Evolutionary conservation across 2,329 filamentous ascomycete genomes (phyloP).

Genomic region (Pyrenochaeta sp.): DNA sequence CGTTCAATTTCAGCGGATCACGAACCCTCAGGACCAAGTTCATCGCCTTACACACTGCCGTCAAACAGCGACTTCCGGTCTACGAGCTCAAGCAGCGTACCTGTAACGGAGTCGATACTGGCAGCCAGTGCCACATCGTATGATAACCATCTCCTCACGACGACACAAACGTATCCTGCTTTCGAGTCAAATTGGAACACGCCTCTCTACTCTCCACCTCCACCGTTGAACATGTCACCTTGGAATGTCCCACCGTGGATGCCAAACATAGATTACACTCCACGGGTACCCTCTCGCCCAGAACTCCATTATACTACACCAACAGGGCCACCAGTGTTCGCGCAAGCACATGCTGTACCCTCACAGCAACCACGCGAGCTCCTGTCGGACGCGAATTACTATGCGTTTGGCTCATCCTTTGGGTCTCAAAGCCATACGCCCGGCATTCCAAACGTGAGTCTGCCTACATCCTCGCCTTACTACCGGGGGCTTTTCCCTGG

Average conservation of each 20-base stretch:
- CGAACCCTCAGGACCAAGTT: constrained; percentile 8
- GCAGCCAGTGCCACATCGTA: constrained; percentile 18
- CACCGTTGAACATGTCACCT: constrained; percentile 15
- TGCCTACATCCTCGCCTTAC: constrained; percentile 21
- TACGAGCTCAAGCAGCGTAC: constrained; percentile 15
- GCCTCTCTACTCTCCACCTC: constrained; percentile 22
- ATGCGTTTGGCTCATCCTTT: constrained; percentile 17
- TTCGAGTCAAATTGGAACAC: constrained; percentile 26
- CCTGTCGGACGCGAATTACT: constrained; percentile 15
- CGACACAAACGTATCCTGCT: constrained; percentile 20
- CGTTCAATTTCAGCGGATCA: constrained; percentile 31
- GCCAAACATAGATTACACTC: constrained; percentile 16
- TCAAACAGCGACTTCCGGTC: constrained; percentile 17
- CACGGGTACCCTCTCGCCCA: constrained; percentile 11
- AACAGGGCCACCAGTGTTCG: constrained; percentile 15
- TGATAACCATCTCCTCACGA: constrained; percentile 16
- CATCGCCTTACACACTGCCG: constrained; percentile 14
- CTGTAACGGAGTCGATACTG: constrained; percentile 16
- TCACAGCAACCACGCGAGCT: constrained; percentile 23
- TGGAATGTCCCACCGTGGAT: constrained; percentile 37
- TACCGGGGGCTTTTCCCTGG: constrained; percentile 12
- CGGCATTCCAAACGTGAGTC: constrained; percentile 25
- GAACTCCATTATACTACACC: constrained; percentile 25
- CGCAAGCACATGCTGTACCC: constrained; percentile 17
- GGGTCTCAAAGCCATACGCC: constrained; percentile 15